Evolutionary conservation across 345 rosid genomes (phyloP), one percentile per base, ranked within the genome.

Genomic region (Dipteronia sinensis): DNA sequence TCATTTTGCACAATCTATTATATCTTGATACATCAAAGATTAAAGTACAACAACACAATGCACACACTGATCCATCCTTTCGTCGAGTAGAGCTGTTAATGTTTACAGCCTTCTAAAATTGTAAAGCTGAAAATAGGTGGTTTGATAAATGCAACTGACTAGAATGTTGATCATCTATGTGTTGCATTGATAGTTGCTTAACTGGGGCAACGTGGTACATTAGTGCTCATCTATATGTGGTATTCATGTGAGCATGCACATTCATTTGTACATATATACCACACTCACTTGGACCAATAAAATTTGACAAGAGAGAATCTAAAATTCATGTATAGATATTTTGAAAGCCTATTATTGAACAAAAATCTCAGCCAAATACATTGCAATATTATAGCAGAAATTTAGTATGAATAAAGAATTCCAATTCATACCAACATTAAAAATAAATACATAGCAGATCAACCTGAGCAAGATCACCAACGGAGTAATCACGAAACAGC

Each of bases 391-490:
- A 34, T 58, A 53, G 55, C 16, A 55, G 55, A 31, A 76, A 76
- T 44, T 29, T 53, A 17, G 2, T 15, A 69, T 11, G 64, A 16
- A 72, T 22, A 25, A 13, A 40, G n/a, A 70, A 27, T 63, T 56
- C 46, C 15, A 15, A 8, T 11, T 68, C 20, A 49, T 61, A 65
- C 29, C 38, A 73, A 58, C 34, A 22, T 23, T 2, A 1, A 10
- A 75, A 49, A 49, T 15, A 67, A 40, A 58, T 23, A 7, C 51
- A 42, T 63, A 25, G 67, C 7, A 61, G 56, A 79, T 68, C 61
- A 83, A 95, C 97, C 98, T 93, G 98, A 72, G 98, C 98, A 82
- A 95, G 97, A 86, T 93, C 96, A 16, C 97, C 99, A 27, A 84
- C 77, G 66, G 97, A 97, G 85, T 92, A 93, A 81, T 95, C 99